Percentiles rank a stretch among this genome's conserved stretches.
These are phyloP conservation scores for Mycena epipterygia DNA, from an alignment of 768 basidiomycete genomes.

Conservation along the genomic window DNA sequence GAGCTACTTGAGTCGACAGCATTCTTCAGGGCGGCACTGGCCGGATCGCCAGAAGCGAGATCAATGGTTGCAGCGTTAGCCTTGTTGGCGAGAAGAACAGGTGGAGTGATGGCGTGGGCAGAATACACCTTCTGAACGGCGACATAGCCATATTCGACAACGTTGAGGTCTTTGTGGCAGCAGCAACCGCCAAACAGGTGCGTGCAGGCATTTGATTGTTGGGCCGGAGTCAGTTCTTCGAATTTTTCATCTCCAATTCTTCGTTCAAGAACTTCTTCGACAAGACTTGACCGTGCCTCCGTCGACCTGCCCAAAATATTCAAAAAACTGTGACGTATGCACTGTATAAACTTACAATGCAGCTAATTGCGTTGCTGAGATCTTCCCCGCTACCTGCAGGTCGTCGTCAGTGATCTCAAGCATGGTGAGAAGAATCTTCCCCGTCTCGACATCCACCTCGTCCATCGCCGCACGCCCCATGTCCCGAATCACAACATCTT, in stretches of 20 bases:
- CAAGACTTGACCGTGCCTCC: too few species aligned
- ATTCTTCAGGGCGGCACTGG: conserved; percentile 28
- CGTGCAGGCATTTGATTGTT: conserved; percentile 1
- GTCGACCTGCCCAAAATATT: too few species aligned
- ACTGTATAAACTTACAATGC: too few species aligned
- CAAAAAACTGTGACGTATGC: too few species aligned
- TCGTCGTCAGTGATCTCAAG: too few species aligned
- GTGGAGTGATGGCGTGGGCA: conserved; percentile 18
- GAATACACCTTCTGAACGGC: background rate
- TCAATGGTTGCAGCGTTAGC: conserved; percentile 40
- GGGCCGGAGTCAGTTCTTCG: too few species aligned
- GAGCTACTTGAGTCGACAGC: conserved; percentile 38
- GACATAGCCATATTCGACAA: conserved; percentile 39
- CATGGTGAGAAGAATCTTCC: background rate
- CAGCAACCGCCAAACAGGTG: conserved; percentile 46
- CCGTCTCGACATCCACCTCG: background rate
- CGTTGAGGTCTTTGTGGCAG: conserved; percentile 49
- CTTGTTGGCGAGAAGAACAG: conserved; percentile 42
- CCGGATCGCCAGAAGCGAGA: background rate
- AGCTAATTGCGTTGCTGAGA: too few species aligned
- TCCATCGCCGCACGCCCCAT: conserved; percentile 3
- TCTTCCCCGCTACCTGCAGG: too few species aligned
- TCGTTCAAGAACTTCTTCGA: too few species aligned
- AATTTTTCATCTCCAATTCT: too few species aligned
- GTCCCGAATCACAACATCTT: conserved; percentile 1